phyloP scores from a whole-genome alignment of 345 rosid genomes.

The Citrus australasica region DNA sequence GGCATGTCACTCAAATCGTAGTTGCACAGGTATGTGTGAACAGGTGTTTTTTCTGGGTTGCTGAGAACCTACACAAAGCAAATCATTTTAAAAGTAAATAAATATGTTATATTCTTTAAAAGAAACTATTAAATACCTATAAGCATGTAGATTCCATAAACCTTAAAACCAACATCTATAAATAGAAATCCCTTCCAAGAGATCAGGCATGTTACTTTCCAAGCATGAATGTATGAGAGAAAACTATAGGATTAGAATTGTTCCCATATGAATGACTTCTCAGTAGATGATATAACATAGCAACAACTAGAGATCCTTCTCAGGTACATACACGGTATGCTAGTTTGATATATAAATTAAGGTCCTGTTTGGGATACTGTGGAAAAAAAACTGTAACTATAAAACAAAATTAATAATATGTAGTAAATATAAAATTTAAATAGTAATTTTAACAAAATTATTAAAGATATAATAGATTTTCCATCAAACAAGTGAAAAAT shows the following conservation, averaged over 20 bases:
- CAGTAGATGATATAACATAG: not conserved
- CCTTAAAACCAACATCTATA: not conserved
- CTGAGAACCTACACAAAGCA: constrained; percentile 70
- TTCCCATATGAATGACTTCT: not conserved
- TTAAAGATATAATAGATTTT: no score
- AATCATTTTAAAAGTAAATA: constrained; percentile 8
- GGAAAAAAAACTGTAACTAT: no score
- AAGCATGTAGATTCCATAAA: not conserved
- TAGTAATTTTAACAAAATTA: no score
- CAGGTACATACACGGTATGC: not conserved
- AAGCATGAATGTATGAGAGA: not conserved
- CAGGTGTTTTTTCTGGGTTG: constrained; percentile 97
- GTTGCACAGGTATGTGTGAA: constrained; percentile 92
- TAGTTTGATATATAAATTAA: not conserved
- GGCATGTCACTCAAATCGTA: constrained; percentile 98
- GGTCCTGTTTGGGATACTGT: no score
- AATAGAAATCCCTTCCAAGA: not conserved
- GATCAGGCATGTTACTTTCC: not conserved
- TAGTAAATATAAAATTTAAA: no score
- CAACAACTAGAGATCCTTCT: not conserved
- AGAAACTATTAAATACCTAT: not conserved
- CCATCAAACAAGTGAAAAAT: no score
- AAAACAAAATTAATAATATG: no score
- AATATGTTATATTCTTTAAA: constrained; percentile 6
- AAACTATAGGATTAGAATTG: not conserved